A percentile compares a stretch with the other conserved stretches of the same genome.
Conservation (phyloP, 768 basidiomycete genomes). For the Kwoniella newhampshirensis region DNA sequence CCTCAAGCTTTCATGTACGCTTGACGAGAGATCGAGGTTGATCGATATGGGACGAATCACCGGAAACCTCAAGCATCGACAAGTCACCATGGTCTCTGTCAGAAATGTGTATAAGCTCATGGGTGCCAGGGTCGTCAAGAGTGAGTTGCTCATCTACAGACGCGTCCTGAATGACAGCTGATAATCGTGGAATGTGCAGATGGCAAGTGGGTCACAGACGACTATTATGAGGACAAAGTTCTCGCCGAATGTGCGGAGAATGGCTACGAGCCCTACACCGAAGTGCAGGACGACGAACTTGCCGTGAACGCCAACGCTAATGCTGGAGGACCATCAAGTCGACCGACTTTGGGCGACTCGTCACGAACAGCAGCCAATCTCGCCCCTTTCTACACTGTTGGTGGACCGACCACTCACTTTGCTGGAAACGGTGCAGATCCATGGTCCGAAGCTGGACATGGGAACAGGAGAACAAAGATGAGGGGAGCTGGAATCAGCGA, state of each 20-base stretch:
- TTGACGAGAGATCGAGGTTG: conserved; percentile 87
- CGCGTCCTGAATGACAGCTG: background rate
- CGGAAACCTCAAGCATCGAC: conserved; percentile 81
- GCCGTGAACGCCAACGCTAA: background rate
- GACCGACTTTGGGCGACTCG: conserved; percentile 2
- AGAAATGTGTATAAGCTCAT: conserved; percentile 91
- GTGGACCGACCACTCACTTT: conserved; percentile 90
- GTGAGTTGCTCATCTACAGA: conserved; percentile 58
- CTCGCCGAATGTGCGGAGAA: conserved; percentile 73
- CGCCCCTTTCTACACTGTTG: conserved; percentile 79
- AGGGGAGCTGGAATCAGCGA: conserved; percentile 76
- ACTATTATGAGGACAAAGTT: conserved; percentile 89
- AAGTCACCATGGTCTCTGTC: conserved; percentile 89
- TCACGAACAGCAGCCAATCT: conserved; percentile 13
- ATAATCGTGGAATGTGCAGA: conserved; percentile 58
- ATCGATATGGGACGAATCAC: conserved; percentile 85
- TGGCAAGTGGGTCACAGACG: conserved; percentile 88
- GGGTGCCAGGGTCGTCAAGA: conserved; percentile 83
- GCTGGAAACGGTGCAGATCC: conserved; percentile 80
- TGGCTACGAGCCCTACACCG: conserved; percentile 77
- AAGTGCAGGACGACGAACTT: conserved; percentile 54
- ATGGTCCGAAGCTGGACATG: conserved; percentile 82
- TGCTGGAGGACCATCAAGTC: background rate
- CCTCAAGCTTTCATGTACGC: conserved; percentile 84
- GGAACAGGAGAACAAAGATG: conserved; percentile 75